Evolutionary conservation across 208 protist species (phyloP).

Genomic region (Leishmania arabica): DNA sequence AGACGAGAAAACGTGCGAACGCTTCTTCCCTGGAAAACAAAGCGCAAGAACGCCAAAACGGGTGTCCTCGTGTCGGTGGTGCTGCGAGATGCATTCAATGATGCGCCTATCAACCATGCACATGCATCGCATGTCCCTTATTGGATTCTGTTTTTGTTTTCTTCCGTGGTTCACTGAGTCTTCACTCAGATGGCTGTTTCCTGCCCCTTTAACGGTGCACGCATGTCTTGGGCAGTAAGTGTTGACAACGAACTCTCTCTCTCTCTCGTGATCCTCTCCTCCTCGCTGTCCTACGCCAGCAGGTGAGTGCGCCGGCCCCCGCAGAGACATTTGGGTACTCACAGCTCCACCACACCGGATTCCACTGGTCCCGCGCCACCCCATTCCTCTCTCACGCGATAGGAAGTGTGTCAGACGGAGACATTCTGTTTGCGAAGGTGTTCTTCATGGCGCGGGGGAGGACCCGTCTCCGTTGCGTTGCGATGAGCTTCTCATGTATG

Average conservation of each 20-base stretch:
- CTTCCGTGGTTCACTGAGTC: conserved; percentile 10
- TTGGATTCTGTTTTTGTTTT: background rate
- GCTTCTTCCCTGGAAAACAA: background rate
- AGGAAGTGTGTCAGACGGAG: too few relatives aligned
- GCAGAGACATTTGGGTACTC: background rate
- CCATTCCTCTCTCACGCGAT: too few relatives aligned
- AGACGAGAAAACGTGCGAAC: too few relatives aligned
- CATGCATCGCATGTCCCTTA: background rate
- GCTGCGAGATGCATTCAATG: background rate
- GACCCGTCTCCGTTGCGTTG: too few relatives aligned
- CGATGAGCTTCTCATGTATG: too few relatives aligned
- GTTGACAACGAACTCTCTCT: background rate
- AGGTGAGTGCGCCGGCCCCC: background rate
- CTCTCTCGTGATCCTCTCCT: background rate
- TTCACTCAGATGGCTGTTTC: background rate
- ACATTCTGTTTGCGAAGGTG: too few relatives aligned
- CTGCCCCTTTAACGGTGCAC: background rate
- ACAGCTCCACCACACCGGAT: background rate
- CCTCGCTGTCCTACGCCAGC: background rate
- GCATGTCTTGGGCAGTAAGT: background rate
- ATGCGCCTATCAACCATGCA: background rate
- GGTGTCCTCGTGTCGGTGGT: background rate
- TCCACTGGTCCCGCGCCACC: background rate
- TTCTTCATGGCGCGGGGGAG: too few relatives aligned
- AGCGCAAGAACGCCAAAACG: background rate